Base-by-base conservation (phyloP, 768 basidiomycete species). In the Tulasnella sp. region DNA sequence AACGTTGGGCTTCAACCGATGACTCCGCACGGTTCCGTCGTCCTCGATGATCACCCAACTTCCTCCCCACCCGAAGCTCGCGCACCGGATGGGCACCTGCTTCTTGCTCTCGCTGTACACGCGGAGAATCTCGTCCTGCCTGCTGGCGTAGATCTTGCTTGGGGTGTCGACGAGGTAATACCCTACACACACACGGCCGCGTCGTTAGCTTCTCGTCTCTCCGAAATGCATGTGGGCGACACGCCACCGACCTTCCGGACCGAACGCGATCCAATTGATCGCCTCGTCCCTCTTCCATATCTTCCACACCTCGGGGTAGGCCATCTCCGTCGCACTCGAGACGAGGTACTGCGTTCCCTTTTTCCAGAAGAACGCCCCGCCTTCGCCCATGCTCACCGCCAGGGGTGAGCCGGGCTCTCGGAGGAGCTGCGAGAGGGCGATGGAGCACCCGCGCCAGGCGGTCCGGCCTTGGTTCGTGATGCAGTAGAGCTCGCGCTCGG, bases 241-340 rank as follows among this genome's bases (percentile, higher is more conserved):
- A 1, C 32, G 19, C 3, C 8, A 59, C 52, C 32, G 26, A 59
- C 52, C 52, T 5, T 67, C 29, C 3, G 67, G 67, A 32, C 67
- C 67, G 42, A 67, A 67, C 22, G 39, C 67, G 16, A 67, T 39
- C 67, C 67, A 67, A 26, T 67, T 67, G 40, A 67, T 67, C 40
- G 35, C 22, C 17, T 32, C 40, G 67, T 67, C 67, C 19, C 29
- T 44, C 40, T 67, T 67, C 67, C 35, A 67, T 29, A 67, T 44
- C 29, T 67, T 41, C 67, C 67, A 67, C 0, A 67, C 67, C n/a
- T 67, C 67, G 1, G 67, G 67, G 42, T 67, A 67, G 4, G 67
- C 39, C 36, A 41, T 41, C 5, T 67, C 35, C n/a, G 67, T 67
- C 1, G 35, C 67, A 1, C 17, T n/a, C 12, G 67, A 41, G 22